Percentiles rank a stretch among this genome's conserved stretches.
These are phyloP conservation scores for Zopfochytrium polystomum DNA, from an alignment of 371 early-diverging fungal genomes.

Conservation along the genomic window DNA sequence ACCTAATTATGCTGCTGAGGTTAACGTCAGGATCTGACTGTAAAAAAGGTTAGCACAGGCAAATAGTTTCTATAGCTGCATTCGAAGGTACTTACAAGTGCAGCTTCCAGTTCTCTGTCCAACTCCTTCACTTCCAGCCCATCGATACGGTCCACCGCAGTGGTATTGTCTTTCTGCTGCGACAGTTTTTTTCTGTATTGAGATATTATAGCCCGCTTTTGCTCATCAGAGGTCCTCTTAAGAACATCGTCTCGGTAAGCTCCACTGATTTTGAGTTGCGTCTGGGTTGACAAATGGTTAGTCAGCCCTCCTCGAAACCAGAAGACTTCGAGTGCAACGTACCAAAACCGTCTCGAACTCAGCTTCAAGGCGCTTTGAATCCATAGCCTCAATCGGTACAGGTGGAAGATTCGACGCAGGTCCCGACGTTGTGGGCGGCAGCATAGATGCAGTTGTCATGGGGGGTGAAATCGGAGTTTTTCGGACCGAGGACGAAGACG, in stretches of 20 bases:
- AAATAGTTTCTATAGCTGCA: too few relatives aligned
- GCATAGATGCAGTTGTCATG: neutral
- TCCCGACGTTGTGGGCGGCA: too few relatives aligned
- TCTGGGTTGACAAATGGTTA: too few relatives aligned
- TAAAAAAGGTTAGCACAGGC: too few relatives aligned
- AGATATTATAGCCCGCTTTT: neutral
- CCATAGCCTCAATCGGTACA: neutral
- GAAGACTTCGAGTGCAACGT: neutral
- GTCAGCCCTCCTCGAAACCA: neutral
- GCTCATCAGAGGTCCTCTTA: neutral
- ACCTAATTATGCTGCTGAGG: neutral
- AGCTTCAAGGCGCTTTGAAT: neutral
- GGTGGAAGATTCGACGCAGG: neutral
- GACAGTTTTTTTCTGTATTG: neutral
- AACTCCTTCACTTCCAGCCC: neutral
- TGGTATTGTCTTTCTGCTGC: neutral
- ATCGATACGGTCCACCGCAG: neutral
- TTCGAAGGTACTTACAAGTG: neutral
- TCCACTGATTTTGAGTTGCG: neutral
- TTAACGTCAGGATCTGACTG: neutral
- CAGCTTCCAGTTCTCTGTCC: neutral
- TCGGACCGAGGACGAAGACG: neutral
- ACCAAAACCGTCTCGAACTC: constrained; percentile 1
- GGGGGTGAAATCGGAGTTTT: neutral
- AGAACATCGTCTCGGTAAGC: constrained; percentile 1